phyloP scores from a whole-genome alignment of 2,329 filamentous ascomycete genomes.

The Arthrobotrys entomopaga region DNA sequence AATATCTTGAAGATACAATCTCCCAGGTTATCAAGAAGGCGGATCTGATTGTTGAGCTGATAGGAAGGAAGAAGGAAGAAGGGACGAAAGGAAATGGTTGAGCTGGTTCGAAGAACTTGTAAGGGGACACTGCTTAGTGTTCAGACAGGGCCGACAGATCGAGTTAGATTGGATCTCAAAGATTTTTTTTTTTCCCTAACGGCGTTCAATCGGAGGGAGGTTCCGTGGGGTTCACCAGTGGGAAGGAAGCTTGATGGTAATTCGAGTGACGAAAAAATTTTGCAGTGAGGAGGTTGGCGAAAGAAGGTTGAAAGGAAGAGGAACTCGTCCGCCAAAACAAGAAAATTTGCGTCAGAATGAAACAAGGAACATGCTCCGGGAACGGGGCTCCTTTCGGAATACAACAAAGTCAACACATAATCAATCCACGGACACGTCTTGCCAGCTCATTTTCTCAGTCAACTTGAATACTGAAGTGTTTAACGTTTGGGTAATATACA shows the following conservation, averaged over 20 bases:
- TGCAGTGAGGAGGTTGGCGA: conserved; percentile 29
- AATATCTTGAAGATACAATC: conserved; percentile 35
- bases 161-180: conserved; percentile 36
- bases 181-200: conserved; percentile 32
- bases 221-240: conserved; percentile 26
- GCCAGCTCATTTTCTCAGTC: no score
- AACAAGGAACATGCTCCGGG: conserved; percentile 36
- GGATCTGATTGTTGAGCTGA: conserved; percentile 32
- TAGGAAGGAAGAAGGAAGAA: conserved; percentile 23
- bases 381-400: conserved; percentile 23
- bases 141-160: conserved; percentile 13
- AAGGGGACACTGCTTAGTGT: conserved; percentile 11
- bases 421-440: no score
- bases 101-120: conserved; percentile 22
- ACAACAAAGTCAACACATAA: conserved; percentile 31
- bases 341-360: conserved; percentile 54
- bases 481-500: no score
- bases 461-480: no score
- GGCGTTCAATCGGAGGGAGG: conserved; percentile 51
- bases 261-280: conserved; percentile 27
- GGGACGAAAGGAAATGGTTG: conserved; percentile 30
- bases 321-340: conserved; percentile 37
- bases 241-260: conserved; percentile 22
- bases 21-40: conserved; percentile 19
- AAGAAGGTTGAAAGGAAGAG: conserved; percentile 47